Percentiles rank a stretch among this genome's conserved stretches.
Evolutionary conservation across 2,329 filamentous ascomycete species (phyloP).

Genomic region (Trichoderma hamatum): DNA sequence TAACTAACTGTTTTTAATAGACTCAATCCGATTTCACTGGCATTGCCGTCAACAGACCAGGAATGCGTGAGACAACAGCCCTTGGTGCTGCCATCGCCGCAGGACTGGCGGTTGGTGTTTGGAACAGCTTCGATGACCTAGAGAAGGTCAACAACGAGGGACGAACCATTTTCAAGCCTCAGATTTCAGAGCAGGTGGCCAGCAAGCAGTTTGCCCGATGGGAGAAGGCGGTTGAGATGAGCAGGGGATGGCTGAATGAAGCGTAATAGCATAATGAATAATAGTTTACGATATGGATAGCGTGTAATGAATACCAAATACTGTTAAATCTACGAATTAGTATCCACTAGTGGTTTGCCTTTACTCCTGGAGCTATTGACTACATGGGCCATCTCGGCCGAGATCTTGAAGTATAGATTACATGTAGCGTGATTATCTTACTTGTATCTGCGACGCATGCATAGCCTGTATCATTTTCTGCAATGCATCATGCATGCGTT

Average conservation of each 20-base stretch:
- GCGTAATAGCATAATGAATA: slow-evolving; percentile 6
- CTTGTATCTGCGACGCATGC: neutral
- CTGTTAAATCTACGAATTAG: neutral
- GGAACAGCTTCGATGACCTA: slow-evolving; percentile 73
- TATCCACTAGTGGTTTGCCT: slow-evolving; percentile 1
- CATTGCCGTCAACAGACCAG: slow-evolving; percentile 75
- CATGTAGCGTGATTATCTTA: neutral
- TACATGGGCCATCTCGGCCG: neutral
- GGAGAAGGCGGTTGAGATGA: slow-evolving; percentile 79
- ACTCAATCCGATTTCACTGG: slow-evolving; percentile 80
- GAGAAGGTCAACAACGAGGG: slow-evolving; percentile 72
- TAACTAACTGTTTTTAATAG: slow-evolving; percentile 38
- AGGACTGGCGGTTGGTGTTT: slow-evolving; percentile 74
- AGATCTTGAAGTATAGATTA: neutral
- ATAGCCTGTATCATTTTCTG: neutral
- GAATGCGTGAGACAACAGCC: slow-evolving; percentile 83
- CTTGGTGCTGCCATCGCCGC: slow-evolving; percentile 81
- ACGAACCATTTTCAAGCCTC: slow-evolving; percentile 68
- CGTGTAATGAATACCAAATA: slow-evolving; percentile 12
- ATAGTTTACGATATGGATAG: neutral
- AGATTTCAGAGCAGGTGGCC: slow-evolving; percentile 63
- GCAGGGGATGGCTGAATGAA: slow-evolving; percentile 65
- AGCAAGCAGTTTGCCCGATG: slow-evolving; percentile 68
- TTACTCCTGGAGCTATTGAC: neutral
- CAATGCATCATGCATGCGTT: slow-evolving; percentile 7